Conservation (phyloP, 2,329 filamentous ascomycete genomes). For the Fonsecaea erecta region DNA sequence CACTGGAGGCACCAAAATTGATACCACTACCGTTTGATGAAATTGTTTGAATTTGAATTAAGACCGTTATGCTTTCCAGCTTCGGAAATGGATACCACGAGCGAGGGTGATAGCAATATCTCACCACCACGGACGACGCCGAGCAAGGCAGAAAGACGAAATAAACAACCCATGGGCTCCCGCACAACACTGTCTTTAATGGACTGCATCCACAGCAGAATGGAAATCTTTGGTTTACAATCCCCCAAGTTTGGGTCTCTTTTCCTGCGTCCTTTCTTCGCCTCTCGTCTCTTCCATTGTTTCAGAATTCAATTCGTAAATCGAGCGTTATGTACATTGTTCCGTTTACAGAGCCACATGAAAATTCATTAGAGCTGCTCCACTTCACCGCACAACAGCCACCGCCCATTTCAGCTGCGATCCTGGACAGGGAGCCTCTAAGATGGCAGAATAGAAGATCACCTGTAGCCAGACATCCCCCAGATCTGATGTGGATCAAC, state of each 20-base stretch:
- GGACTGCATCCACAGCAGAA: background rate
- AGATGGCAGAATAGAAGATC: background rate
- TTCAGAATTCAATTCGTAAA: background rate
- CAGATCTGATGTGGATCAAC: background rate
- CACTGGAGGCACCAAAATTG: conserved; percentile 1
- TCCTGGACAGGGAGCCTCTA: background rate
- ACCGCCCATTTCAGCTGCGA: background rate
- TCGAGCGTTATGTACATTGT: background rate
- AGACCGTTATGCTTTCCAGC: background rate
- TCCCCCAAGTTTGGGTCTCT: background rate
- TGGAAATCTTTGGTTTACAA: background rate
- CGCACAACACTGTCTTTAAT: background rate
- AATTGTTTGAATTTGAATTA: background rate
- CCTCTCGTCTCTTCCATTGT: background rate
- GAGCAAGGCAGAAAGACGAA: background rate
- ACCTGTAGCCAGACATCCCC: background rate
- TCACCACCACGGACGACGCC: background rate
- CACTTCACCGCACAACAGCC: background rate
- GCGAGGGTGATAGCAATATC: background rate
- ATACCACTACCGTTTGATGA: conserved; percentile 8
- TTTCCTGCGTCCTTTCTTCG: background rate
- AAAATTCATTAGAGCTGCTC: background rate
- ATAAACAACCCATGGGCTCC: background rate
- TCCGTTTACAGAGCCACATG: no score
- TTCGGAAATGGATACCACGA: background rate